Conservation (phyloP, 805 yeast genomes). For the Ogataea saltuana region DNA sequence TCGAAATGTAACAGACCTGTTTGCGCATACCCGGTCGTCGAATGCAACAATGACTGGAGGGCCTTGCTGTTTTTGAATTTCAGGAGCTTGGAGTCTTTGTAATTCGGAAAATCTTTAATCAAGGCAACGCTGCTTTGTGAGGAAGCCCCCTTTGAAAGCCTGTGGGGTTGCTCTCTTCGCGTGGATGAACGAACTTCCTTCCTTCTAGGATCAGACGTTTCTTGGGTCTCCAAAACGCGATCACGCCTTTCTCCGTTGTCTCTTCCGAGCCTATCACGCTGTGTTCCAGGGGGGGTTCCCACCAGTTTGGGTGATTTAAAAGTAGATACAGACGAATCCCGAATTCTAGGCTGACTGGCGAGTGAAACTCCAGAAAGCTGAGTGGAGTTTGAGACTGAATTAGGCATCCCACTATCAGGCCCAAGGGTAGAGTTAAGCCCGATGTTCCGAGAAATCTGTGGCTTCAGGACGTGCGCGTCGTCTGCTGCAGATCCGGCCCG, state of each 20-base stretch:
- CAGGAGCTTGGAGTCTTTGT: slow-evolving; percentile 24
- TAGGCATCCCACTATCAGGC: not conserved
- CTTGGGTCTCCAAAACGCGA: no score
- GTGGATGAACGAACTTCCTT: no score
- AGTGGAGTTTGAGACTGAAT: no score
- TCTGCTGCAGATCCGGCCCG: not conserved
- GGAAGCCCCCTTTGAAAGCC: no score
- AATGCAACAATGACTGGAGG: slow-evolving; percentile 29
- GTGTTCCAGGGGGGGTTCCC: no score
- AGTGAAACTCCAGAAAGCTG: slow-evolving; percentile 27
- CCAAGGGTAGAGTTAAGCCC: no score
- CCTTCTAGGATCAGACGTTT: no score
- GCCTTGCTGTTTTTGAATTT: slow-evolving; percentile 29
- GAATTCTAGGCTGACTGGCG: slow-evolving; percentile 10
- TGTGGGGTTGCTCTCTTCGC: no score
- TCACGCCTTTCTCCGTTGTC: no score
- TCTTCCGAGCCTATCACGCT: no score
- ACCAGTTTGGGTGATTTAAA: no score
- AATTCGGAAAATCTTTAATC: not conserved
- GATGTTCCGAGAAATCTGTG: slow-evolving; percentile 19
- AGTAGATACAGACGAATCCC: not conserved
- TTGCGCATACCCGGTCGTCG: slow-evolving; percentile 17
- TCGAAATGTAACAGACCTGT: slow-evolving; percentile 8
- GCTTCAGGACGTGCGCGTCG: slow-evolving; percentile 1
- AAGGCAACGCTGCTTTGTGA: no score